Evolutionary conservation across 139 green algal genomes (phyloP), one percentile per base, ranked within the genome.

Genomic region (Chlamydomonas asymmetrica): DNA sequence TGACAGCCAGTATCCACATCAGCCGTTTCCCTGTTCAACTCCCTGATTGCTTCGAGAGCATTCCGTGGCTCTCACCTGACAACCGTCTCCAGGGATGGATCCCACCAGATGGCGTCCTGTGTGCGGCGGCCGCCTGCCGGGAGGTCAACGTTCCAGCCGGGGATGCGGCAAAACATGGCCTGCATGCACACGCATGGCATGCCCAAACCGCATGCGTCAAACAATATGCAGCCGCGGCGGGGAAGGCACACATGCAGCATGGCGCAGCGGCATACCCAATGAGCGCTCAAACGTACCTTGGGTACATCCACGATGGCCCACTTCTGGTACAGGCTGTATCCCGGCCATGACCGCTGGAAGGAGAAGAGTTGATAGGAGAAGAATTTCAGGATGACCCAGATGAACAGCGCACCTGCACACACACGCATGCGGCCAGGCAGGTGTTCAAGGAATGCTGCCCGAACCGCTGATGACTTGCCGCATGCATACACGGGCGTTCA

Each of bases 351-450:
- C 16, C 34, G 7, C 43, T 80, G 73, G 66, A 80, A 73, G 3
- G 34, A n/a, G 40, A 80, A 76, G 6, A 84, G 57, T 67, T 84
- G 45, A 67, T 60, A 84, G 49, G 60, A 73, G 25, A 64, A 48
- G 40, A 84, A 76, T 67, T 84, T 84, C 45, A 73, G 39, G 18
- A 84, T 39, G 0, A 80, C 66, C 23, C 72, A 72, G 39, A 72
- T 70, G 35, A 80, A 69, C 2, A 84, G 50, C 27, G 73, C 79
- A 31, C 32, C 75, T n/a, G n/a, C n/a, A n/a, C n/a, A n/a, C n/a
- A n/a, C n/a, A n/a, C n/a, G n/a, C n/a, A n/a, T n/a, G n/a, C n/a
- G n/a, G n/a, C n/a, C n/a, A n/a, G n/a, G n/a, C n/a, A n/a, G n/a
- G n/a, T n/a, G n/a, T n/a, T n/a, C n/a, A n/a, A n/a, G n/a, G n/a